Evolutionary conservation across 78 protist species (phyloP).

Genomic region (slime mould (Dictyostelium discoideum)): DNA sequence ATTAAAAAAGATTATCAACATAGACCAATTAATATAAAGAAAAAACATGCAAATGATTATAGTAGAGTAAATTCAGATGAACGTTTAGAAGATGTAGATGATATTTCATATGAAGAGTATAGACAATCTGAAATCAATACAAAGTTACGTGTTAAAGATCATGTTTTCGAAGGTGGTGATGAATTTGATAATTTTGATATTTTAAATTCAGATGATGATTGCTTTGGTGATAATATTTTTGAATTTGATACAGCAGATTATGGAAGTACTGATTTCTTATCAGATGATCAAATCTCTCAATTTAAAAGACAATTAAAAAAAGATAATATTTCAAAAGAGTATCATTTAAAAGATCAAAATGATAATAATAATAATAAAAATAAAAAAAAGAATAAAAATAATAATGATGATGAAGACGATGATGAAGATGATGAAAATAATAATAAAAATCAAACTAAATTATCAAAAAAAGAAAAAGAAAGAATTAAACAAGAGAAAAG

Average conservation of each 20-base stretch:
- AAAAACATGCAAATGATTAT: neutral
- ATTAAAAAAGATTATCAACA: neutral
- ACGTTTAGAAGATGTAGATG: slow-evolving; percentile 78
- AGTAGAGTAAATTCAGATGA: neutral
- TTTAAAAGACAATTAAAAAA: neutral
- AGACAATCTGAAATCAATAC: slow-evolving; percentile 56
- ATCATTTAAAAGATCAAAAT: neutral
- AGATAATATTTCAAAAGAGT: neutral
- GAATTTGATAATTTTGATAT: slow-evolving; percentile 55
- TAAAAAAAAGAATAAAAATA: neutral
- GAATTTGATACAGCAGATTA: slow-evolving; percentile 20
- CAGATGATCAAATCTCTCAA: slow-evolving; percentile 39
- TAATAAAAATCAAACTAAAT: neutral
- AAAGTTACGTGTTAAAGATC: slow-evolving; percentile 36
- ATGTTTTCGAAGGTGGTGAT: slow-evolving; percentile 65
- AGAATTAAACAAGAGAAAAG: neutral
- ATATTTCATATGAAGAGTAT: slow-evolving; percentile 46
- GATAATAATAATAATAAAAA: neutral
- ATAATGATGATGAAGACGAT: neutral
- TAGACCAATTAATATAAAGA: neutral
- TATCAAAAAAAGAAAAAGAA: slow-evolving; percentile 53
- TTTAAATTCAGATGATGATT: neutral
- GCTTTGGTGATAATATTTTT: neutral
- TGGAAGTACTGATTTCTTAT: slow-evolving; percentile 32
- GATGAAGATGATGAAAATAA: neutral